Evolutionary conservation across 2,329 filamentous ascomycete species (phyloP), one percentile per base, ranked within the genome.

Genomic region (Fusarium ambrosium): DNA sequence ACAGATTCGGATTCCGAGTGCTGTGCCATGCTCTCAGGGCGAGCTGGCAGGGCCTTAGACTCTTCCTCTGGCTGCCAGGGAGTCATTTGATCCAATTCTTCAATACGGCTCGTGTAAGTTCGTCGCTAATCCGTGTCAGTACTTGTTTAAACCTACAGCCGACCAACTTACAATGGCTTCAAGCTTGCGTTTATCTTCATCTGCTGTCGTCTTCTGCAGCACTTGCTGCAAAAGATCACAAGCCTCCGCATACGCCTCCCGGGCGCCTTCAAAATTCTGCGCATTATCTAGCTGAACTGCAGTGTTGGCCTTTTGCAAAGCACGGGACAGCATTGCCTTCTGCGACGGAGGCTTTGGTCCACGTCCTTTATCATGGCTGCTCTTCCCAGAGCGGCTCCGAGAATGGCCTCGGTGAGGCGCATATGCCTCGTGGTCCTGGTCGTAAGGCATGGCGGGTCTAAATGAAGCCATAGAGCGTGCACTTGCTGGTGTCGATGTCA

Each of bases 261-360:
- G 92, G 20, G 97, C 97, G 45, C 94, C 95, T 81, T 96, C 94
- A 73, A 97, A 96, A 80, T 98, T 98, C 79, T 97, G 94, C 16
- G 95, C 95, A 89, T 98, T 98, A 84, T 99, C 97, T 45, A 99
- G 89, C 76, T 98, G 90, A 29, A 99, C 97, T 24, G 97, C 97
- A 14, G 94, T 96, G 80, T 99, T 98, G 60, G 97, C 97, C 84
- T 98, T 98, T 81, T 97, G 93, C 64, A 99, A 86, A 1, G 97
- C 97, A 78, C 94, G 94, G n/a, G 96, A 98, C 39, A 99, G 89
- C 95, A 98, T 98, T 13, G 92, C 94, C 86, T 98, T 98, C 82
- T 98, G 93, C 1, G 93, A 95, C 16, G 90, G 90, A n/a, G 84
- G 84, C 71, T 87, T 87, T n/a, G 69, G 45, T 18, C 71, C 67